These are phyloP conservation scores for Ceratorhiza oryzae-sativae DNA, from an alignment of 1,284 basidiomycete species.

Conservation along the genomic window DNA sequence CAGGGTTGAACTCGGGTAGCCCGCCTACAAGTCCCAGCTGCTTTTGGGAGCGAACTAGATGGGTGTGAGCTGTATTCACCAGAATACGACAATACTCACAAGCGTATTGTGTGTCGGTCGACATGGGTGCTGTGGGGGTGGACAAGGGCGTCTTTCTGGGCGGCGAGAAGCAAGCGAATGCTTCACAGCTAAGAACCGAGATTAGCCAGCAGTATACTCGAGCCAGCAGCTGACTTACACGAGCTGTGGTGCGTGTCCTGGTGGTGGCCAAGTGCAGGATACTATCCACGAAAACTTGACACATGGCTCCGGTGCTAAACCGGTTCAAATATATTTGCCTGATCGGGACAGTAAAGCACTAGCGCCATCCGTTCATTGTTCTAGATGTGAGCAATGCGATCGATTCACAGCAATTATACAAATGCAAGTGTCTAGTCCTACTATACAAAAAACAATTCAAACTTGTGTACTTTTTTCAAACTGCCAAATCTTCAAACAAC, in stretches of 20 bases:
- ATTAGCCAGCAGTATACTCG: not conserved
- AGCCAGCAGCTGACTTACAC: slow-evolving; percentile 3
- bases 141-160: slow-evolving; percentile 47
- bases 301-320: slow-evolving; percentile 29
- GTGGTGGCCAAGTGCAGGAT: slow-evolving; percentile 35
- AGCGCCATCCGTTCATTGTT: not conserved
- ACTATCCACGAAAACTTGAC: slow-evolving; percentile 35
- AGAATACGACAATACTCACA: slow-evolving; percentile 61
- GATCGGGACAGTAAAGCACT: slow-evolving; percentile 2
- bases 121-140: slow-evolving; percentile 44
- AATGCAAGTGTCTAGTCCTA: slow-evolving; percentile 34
- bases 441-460: slow-evolving; percentile 11
- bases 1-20: slow-evolving; percentile 74
- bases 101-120: slow-evolving; percentile 58
- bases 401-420: slow-evolving; percentile 32
- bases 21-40: slow-evolving; percentile 84
- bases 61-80: slow-evolving; percentile 13
- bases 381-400: not conserved
- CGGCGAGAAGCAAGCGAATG: slow-evolving; percentile 77
- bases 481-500: slow-evolving; percentile 67
- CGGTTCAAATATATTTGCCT: slow-evolving; percentile 36
- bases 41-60: slow-evolving; percentile 88
- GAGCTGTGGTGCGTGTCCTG: slow-evolving; percentile 32
- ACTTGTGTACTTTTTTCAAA: slow-evolving; percentile 58
- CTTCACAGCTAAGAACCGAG: slow-evolving; percentile 55